Percentiles rank a stretch among this genome's conserved stretches.
phyloP scores from a whole-genome alignment of 805 yeast genomes.

The Saturnispora hagleri region DNA sequence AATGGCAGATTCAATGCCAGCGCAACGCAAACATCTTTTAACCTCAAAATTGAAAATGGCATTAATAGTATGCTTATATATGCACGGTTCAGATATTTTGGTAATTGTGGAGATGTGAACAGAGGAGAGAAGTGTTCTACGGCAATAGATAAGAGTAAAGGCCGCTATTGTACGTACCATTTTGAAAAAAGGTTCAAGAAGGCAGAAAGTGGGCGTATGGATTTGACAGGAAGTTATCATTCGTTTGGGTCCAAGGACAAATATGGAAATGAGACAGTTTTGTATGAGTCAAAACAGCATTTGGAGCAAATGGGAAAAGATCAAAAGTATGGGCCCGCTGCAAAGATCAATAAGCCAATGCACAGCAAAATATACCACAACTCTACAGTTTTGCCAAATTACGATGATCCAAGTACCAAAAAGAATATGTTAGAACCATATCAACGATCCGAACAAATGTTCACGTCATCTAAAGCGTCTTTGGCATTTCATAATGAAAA shows the following conservation, averaged over 20 bases:
- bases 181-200: conserved; percentile 45
- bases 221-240: conserved; percentile 54
- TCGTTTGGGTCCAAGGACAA: conserved; percentile 45
- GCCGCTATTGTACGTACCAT: conserved; percentile 65
- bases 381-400: conserved; percentile 15
- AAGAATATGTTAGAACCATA: conserved; percentile 8
- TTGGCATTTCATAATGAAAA: conserved; percentile 43
- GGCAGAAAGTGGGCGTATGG: conserved; percentile 59
- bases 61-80: conserved; percentile 55
- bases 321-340: conserved; percentile 17
- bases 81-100: conserved; percentile 62
- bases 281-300: conserved; percentile 20
- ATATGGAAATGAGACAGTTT: conserved; percentile 34
- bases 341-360: conserved; percentile 2
- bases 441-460: conserved; percentile 19
- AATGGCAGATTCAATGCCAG: not conserved
- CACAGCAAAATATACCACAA: not conserved
- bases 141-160: conserved; percentile 46
- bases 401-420: conserved; percentile 4
- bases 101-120: conserved; percentile 46
- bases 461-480: conserved; percentile 34
- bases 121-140: conserved; percentile 47
- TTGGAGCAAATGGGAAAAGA: conserved; percentile 10
- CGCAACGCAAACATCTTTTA: conserved; percentile 31
- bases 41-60: conserved; percentile 43